Percentiles rank a stretch among this genome's conserved stretches.
These are phyloP conservation scores for Elongisporangium anandrum DNA, from an alignment of 352 stramenopile genomes.

Conservation along the genomic window DNA sequence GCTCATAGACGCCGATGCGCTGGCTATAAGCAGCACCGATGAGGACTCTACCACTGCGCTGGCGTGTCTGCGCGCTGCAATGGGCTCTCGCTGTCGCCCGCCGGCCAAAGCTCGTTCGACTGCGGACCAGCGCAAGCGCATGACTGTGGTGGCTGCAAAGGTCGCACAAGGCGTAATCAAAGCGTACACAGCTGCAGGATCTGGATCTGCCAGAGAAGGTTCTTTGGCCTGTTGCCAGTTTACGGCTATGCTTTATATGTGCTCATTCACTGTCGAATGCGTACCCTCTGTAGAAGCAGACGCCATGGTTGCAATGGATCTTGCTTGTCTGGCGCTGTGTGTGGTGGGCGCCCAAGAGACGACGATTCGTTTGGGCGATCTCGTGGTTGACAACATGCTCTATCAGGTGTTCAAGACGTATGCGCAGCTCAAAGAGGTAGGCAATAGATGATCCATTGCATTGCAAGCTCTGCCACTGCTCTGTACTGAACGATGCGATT, in stretches of 20 bases:
- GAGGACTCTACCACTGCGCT: constrained; percentile 7
- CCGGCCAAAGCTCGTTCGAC: not conserved
- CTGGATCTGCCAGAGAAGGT: not conserved
- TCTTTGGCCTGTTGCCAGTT: too few species aligned
- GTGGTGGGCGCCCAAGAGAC: constrained; percentile 40
- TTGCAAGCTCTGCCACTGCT: not conserved
- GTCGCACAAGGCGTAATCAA: constrained; percentile 62
- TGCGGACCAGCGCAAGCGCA: constrained; percentile 15
- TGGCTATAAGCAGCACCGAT: constrained; percentile 1
- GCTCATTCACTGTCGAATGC: too few species aligned
- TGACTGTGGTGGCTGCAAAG: constrained; percentile 46
- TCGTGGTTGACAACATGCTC: constrained; percentile 74
- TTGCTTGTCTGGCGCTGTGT: constrained; percentile 49
- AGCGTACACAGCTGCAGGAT: constrained; percentile 23
- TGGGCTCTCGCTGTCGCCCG: too few species aligned
- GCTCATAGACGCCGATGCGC: constrained; percentile 4
- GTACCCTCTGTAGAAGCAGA: constrained; percentile 15
- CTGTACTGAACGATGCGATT: constrained; percentile 10
- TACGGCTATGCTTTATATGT: not conserved
- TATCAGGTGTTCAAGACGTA: constrained; percentile 81
- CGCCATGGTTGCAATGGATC: constrained; percentile 35
- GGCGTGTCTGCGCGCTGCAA: too few species aligned
- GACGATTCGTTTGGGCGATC: constrained; percentile 39
- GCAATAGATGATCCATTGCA: not conserved
- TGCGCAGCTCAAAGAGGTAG: constrained; percentile 40